Conservation (phyloP, 2,329 filamentous ascomycete genomes). For the Rutstroemia sp. region DNA sequence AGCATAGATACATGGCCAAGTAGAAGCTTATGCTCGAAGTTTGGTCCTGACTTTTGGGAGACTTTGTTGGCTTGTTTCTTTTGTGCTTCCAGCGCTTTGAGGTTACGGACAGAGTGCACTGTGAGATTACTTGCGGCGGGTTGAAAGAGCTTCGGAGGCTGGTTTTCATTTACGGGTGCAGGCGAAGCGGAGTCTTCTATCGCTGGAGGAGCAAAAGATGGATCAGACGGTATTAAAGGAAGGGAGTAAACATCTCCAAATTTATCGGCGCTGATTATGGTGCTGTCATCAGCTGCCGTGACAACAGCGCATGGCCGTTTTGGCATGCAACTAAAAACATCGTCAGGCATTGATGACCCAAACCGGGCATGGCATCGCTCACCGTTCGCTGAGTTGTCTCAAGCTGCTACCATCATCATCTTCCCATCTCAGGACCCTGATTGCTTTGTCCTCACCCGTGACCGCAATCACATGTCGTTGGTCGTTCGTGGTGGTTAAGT, state of each 20-base stretch:
- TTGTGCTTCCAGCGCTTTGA: constrained; percentile 52
- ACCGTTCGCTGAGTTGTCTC: constrained; percentile 66
- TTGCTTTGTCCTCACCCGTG: constrained; percentile 84
- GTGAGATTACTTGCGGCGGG: constrained; percentile 51
- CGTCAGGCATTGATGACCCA: constrained; percentile 6
- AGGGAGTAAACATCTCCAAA: constrained; percentile 94
- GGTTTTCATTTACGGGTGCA: constrained; percentile 5
- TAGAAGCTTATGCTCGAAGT: constrained; percentile 70
- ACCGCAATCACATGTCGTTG: constrained; percentile 66
- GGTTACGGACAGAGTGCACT: constrained; percentile 58
- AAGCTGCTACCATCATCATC: constrained; percentile 43
- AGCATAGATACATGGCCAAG: constrained; percentile 95
- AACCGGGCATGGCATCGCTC: constrained; percentile 21
- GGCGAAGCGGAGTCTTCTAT: constrained; percentile 10
- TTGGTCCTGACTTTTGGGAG: constrained; percentile 29
- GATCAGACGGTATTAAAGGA: constrained; percentile 49
- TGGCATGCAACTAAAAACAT: constrained; percentile 57
- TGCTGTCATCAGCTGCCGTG: constrained; percentile 60
- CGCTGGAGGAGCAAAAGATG: constrained; percentile 3
- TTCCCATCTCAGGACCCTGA: constrained; percentile 72
- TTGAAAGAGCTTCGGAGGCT: constrained; percentile 31
- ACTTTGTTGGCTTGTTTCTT: constrained; percentile 35
- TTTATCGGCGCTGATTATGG: constrained; percentile 83
- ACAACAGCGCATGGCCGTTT: constrained; percentile 77
- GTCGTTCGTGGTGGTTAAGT: constrained; percentile 56